A percentile compares a stretch with the other conserved stretches of the same genome.
Conservation (phyloP, 257 asterid genomes). For the Verbascum thapsus region DNA sequence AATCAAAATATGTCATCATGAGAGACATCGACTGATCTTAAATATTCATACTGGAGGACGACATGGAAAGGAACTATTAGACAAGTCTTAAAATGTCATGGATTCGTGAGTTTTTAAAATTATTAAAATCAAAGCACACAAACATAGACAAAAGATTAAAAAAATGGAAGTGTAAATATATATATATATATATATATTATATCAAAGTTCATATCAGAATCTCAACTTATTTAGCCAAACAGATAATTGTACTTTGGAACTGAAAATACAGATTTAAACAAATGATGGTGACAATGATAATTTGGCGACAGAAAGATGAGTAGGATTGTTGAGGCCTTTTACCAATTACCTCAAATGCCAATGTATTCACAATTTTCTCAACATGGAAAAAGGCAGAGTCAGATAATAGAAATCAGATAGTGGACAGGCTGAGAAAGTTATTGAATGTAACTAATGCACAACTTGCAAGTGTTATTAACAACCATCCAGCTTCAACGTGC, state of each 20-base stretch:
- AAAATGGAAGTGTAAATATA: background rate
- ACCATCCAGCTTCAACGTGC: conserved; percentile 19
- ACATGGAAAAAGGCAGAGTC: background rate
- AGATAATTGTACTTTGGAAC: conserved; percentile 1
- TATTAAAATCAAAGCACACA: background rate
- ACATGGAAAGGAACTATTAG: conserved; percentile 8
- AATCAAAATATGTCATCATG: background rate
- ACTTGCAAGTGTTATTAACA: conserved; percentile 6
- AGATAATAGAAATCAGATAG: background rate
- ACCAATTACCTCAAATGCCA: conserved; percentile 2
- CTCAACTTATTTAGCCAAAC: conserved; percentile 11
- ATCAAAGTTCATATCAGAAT: background rate
- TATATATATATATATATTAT: background rate
- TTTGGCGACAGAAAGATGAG: background rate
- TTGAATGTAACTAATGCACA: background rate
- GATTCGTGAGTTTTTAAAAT: conserved; percentile 4
- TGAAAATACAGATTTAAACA: conserved; percentile 3
- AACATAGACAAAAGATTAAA: background rate
- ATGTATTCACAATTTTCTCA: background rate
- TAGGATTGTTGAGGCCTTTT: background rate
- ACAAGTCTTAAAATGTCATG: conserved; percentile 14
- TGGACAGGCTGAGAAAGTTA: background rate
- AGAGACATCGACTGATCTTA: conserved; percentile 17
- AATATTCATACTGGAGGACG: conserved; percentile 8
- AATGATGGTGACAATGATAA: conserved; percentile 14